A percentile compares a stretch with the other conserved stretches of the same genome.
These are phyloP conservation scores for Bruguiera hainesii DNA, from an alignment of 441 rosid species.

Conservation along the genomic window DNA sequence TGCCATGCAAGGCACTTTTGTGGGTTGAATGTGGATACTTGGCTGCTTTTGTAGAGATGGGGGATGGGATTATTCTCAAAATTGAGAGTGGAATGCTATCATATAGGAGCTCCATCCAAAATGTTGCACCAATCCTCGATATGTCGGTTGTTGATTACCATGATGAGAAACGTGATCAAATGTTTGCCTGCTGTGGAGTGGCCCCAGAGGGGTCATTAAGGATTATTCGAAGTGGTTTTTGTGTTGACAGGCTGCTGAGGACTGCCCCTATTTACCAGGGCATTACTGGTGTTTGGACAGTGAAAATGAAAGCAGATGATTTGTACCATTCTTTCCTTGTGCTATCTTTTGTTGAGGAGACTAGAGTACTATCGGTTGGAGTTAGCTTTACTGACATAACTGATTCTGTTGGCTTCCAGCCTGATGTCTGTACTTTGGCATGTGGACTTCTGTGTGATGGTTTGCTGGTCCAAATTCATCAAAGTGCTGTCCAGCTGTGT, in stretches of 20 bases:
- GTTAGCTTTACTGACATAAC: constrained; percentile 92
- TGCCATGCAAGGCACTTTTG: constrained; percentile 77
- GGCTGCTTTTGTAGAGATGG: constrained; percentile 88
- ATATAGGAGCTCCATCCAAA: constrained; percentile 66
- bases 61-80: constrained; percentile 85
- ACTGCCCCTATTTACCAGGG: constrained; percentile 95
- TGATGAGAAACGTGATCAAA: constrained; percentile 88
- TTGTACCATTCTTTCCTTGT: constrained; percentile 90
- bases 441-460: constrained; percentile 90
- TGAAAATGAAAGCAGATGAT: constrained; percentile 69
- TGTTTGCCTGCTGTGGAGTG: constrained; percentile 95
- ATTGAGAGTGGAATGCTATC: constrained; percentile 63
- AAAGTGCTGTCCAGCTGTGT: constrained; percentile 79
- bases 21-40: constrained; percentile 88
- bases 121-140: constrained; percentile 89
- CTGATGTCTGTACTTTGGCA: constrained; percentile 94
- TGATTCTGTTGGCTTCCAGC: constrained; percentile 90
- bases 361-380: constrained; percentile 93
- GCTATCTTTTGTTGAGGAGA: constrained; percentile 95
- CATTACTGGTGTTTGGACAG: constrained; percentile 88
- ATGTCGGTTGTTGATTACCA: constrained; percentile 80
- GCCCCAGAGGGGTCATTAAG: constrained; percentile 96
- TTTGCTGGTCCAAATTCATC: constrained; percentile 85
- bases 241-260: constrained; percentile 78
- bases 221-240: constrained; percentile 82